Base-by-base conservation (phyloP, 208 protist genomes). In the Wallacemonas rigidus region DNA sequence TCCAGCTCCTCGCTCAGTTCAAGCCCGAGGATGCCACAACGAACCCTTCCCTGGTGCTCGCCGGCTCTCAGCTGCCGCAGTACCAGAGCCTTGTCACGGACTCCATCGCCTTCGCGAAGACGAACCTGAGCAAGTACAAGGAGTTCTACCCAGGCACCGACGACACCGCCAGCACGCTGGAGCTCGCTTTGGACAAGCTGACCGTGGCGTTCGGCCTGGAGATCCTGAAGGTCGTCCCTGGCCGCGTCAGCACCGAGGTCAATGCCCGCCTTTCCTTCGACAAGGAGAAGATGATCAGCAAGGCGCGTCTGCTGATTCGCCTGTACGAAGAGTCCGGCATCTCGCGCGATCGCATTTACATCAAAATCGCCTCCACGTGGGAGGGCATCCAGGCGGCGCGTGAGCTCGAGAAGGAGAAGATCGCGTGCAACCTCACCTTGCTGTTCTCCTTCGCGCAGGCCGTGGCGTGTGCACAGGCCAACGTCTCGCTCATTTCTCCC, bases 361-460 rank as follows among this genome's bases (percentile, higher is more conserved):
- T 99, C 55, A 99, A 99, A 80, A 71, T 99, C 12, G 98, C 98
- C 48, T 92, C 95, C 50, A 99, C 98, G 0, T 99, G 98, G 98
- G 98, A 99, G 82, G 98, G 98, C 60, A 96, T 98, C 70, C 76
- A 98, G 77, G 98, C 98, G 26, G 97, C 90, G 6, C 81, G 87
- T 45, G 70, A 86, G 53, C 88, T 99, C 40, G 98, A 99, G 82
- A 70, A 81, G 56, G 96, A 99, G 72, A 90, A 95, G 69, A 99
- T 99, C 75, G 92, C 96, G 76, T 98, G 95, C 87, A 99, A 99
- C 82, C 80, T 99, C 58, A 99, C 98, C 14, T 87, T 99, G n/a
- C 85, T 99, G 65, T 99, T 99, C 81, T 92, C 84, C 61, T 97
- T 98, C 58, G 89, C 90, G 8, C 97, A 99, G 91, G 97, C 91